phyloP scores from a whole-genome alignment of 2,329 filamentous ascomycete species.

The Claviceps fusiformis region DNA sequence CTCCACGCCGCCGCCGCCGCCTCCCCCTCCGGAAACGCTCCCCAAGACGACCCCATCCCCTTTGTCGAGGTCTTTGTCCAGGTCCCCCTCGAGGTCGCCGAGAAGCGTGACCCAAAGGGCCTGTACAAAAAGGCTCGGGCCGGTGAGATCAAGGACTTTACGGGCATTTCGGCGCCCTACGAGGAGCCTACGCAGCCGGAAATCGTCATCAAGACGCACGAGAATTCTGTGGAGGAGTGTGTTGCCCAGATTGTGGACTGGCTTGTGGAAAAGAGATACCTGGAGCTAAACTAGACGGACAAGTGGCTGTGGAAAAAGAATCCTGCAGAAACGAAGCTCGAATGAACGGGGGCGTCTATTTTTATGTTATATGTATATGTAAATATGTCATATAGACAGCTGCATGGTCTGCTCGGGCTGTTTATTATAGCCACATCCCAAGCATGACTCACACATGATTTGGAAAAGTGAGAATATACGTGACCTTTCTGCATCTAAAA shows the following conservation, averaged over 20 bases:
- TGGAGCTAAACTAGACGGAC: slow-evolving; percentile 13
- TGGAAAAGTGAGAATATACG: slow-evolving; percentile 16
- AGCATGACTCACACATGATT: slow-evolving; percentile 8
- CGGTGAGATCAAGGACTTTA: slow-evolving; percentile 94
- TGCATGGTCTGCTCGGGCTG: background rate
- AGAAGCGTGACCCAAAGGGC: slow-evolving; percentile 93
- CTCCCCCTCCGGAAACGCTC: slow-evolving; percentile 19
- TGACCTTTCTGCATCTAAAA: slow-evolving; percentile 10
- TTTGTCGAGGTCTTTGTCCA: slow-evolving; percentile 95
- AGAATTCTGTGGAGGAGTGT: slow-evolving; percentile 76
- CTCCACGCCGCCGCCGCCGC: slow-evolving; percentile 50
- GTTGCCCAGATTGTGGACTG: slow-evolving; percentile 75
- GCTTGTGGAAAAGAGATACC: slow-evolving; percentile 51
- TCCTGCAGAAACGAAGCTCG: too few species aligned
- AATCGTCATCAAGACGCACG: slow-evolving; percentile 71
- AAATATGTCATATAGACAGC: background rate
- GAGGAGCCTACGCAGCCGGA: slow-evolving; percentile 79
- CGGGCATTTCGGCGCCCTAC: slow-evolving; percentile 87
- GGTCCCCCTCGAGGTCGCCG: slow-evolving; percentile 78
- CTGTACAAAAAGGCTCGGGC: slow-evolving; percentile 93
- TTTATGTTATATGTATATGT: background rate
- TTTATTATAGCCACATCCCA: background rate
- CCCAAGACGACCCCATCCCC: slow-evolving; percentile 55
- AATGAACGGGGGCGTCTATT: background rate
- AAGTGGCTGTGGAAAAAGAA: background rate